These are phyloP conservation scores for Dictyostelium purpureum DNA, from an alignment of 78 protist genomes.

Conservation along the genomic window DNA sequence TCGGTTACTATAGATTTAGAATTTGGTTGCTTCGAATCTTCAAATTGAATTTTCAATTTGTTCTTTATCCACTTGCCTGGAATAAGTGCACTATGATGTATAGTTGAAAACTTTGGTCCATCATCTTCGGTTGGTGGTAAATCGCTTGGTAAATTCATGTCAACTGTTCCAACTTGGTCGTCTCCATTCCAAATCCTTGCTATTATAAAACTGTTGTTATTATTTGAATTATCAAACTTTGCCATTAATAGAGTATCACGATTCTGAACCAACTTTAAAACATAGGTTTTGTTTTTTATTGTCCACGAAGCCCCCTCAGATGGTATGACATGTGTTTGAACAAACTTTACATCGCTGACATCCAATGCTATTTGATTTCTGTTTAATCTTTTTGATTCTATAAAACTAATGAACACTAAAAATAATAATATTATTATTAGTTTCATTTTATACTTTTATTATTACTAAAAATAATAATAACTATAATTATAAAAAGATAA, in stretches of 20 bases:
- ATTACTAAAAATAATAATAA: too few species aligned
- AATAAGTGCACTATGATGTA: background rate
- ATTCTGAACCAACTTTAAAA: background rate
- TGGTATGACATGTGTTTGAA: conserved; percentile 46
- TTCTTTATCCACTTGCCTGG: conserved; percentile 2
- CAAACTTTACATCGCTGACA: background rate
- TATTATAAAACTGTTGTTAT: background rate
- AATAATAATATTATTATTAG: too few species aligned
- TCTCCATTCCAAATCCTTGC: background rate
- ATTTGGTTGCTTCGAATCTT: background rate
- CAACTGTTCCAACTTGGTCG: background rate
- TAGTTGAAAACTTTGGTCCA: conserved; percentile 10
- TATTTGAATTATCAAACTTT: background rate
- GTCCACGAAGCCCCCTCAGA: background rate
- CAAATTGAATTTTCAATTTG: background rate
- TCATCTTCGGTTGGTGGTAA: conserved; percentile 56
- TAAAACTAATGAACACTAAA: too few species aligned
- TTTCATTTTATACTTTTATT: too few species aligned
- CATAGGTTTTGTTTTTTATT: background rate
- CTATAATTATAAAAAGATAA: too few species aligned
- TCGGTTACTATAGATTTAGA: background rate
- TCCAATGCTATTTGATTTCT: too few species aligned
- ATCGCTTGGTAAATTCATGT: background rate
- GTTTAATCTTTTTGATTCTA: too few species aligned
- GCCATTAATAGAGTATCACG: conserved; percentile 17